Evolutionary conservation across 1,284 basidiomycete species (phyloP).

Genomic region (Pseudozyma pruni): DNA sequence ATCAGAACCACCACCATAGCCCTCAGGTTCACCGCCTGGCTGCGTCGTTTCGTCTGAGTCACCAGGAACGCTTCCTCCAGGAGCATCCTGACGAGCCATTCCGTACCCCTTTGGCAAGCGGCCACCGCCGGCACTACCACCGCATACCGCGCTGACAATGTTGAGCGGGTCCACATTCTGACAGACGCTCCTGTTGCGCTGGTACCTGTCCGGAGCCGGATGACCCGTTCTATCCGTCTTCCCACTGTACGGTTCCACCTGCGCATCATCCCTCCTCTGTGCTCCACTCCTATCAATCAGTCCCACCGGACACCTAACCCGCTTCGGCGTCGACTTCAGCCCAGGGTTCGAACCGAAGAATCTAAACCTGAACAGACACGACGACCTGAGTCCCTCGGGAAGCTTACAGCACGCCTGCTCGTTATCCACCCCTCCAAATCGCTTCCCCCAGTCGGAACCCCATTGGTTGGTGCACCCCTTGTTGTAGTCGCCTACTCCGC

Average conservation of each 20-base stretch:
- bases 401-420: conserved; percentile 28
- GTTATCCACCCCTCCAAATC: conserved; percentile 24
- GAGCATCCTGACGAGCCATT: conserved; percentile 17
- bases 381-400: conserved; percentile 22
- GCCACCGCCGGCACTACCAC: conserved; percentile 16
- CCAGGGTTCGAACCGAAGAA: conserved; percentile 30
- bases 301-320: conserved; percentile 29
- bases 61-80: conserved; percentile 5
- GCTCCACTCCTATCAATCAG: conserved; percentile 34
- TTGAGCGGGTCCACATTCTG: conserved; percentile 34
- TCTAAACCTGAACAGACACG: conserved; percentile 32
- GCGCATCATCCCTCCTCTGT: conserved; percentile 37
- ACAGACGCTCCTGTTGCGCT: conserved; percentile 31
- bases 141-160: conserved; percentile 33
- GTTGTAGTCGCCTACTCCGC: conserved; percentile 32
- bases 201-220: conserved; percentile 33
- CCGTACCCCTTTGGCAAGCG: conserved; percentile 18
- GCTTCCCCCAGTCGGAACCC: conserved; percentile 25
- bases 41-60: not conserved
- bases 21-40: not conserved
- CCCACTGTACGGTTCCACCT: conserved; percentile 9
- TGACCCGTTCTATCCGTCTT: conserved; percentile 27
- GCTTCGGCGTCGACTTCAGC: conserved; percentile 14
- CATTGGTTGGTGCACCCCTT: conserved; percentile 34
- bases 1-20: conserved; percentile 1